Evolutionary conservation across 495 filamentous ascomycete genomes (phyloP).

Genomic region (Aspergillus heteromorphus): DNA sequence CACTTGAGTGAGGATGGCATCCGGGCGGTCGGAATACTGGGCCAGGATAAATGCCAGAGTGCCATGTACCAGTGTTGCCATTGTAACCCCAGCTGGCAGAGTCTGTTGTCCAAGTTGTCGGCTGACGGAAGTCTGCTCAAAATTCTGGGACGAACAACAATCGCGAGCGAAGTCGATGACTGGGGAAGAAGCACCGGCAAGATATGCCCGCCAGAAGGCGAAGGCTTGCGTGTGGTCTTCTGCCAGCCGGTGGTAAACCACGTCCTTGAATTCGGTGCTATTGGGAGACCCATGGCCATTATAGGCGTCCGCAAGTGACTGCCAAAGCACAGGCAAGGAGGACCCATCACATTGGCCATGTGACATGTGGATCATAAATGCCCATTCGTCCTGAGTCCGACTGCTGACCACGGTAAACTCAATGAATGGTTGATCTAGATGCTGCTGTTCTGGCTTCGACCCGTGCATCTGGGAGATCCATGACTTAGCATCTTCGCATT

Average conservation of each 20-base stretch:
- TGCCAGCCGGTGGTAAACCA: conserved; percentile 37
- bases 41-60: conserved; percentile 36
- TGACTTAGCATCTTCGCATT: not conserved
- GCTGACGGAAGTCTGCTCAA: not conserved
- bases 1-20: conserved; percentile 38
- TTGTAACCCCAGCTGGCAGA: conserved; percentile 24
- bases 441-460: not conserved
- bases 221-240: not conserved
- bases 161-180: conserved; percentile 4
- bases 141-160: not conserved
- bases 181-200: conserved; percentile 11
- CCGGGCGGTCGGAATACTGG: conserved; percentile 22
- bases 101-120: not conserved
- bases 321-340: conserved; percentile 49
- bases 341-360: conserved; percentile 63
- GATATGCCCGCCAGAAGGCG: conserved; percentile 19
- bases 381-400: not conserved
- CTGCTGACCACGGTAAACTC: conserved; percentile 1
- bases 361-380: conserved; percentile 48
- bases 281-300: conserved; percentile 20
- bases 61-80: conserved; percentile 40
- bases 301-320: conserved; percentile 37
- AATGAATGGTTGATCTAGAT: not conserved
- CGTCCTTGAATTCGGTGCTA: conserved; percentile 45
- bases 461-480: not conserved